Conservation (phyloP, 306 rosid genomes). For the Herpetospermum pedunculosum region DNA sequence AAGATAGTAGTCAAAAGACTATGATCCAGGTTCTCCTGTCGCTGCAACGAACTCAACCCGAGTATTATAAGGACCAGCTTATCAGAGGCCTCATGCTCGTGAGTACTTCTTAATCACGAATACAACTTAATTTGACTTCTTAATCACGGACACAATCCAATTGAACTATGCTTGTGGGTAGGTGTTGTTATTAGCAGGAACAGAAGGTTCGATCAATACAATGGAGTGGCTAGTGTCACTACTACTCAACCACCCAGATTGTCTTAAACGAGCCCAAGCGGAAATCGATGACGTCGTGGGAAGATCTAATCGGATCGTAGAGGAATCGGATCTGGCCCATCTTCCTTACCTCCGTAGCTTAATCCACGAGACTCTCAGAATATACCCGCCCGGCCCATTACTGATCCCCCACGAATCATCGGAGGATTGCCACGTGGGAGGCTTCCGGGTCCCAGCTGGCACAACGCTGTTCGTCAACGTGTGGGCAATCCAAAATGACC, state of each 20-base stretch:
- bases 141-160: too few relatives aligned
- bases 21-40: background rate
- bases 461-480: background rate
- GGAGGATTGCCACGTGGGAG: background rate
- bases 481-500: conserved; percentile 2
- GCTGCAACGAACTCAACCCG: conserved; percentile 11
- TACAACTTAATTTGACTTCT: too few relatives aligned
- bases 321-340: background rate
- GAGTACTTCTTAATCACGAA: too few relatives aligned
- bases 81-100: conserved; percentile 14
- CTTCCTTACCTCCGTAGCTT: background rate
- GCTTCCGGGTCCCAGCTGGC: background rate
- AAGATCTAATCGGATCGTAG: background rate
- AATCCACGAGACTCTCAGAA: background rate
- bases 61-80: background rate
- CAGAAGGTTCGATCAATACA: conserved; percentile 1
- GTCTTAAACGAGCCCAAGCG: background rate
- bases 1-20: background rate
- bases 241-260: background rate
- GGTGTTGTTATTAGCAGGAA: conserved; percentile 7
- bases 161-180: too few relatives aligned
- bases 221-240: background rate
- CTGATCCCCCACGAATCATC: background rate
- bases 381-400: conserved; percentile 7
- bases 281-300: background rate